Conservation (phyloP, 2,329 filamentous ascomycete species). For the Knufia petricola region DNA sequence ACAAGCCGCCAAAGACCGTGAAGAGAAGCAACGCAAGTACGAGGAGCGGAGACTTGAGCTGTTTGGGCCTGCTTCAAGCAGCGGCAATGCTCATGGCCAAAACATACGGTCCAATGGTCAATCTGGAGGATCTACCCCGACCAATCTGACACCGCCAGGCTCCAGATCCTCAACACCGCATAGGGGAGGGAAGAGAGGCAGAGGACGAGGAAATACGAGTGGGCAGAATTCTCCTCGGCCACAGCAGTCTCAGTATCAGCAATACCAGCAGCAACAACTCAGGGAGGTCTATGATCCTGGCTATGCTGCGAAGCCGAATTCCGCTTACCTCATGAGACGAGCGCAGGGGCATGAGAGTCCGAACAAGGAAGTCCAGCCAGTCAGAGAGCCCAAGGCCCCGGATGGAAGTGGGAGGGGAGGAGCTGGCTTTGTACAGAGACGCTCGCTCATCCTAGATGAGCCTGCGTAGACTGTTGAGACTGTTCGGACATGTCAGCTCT, state of each 20-base stretch:
- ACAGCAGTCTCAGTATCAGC: slow-evolving; percentile 21
- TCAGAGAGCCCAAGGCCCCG: slow-evolving; percentile 67
- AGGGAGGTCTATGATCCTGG: slow-evolving; percentile 70
- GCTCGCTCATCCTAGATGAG: background rate
- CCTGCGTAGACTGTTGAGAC: background rate
- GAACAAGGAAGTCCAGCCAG: slow-evolving; percentile 40
- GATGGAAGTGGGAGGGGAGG: slow-evolving; percentile 67
- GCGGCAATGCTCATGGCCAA: background rate
- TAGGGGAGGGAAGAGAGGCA: slow-evolving; percentile 39
- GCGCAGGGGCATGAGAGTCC: slow-evolving; percentile 24
- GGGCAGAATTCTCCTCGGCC: slow-evolving; percentile 22
- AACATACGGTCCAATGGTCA: slow-evolving; percentile 15
- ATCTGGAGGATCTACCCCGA: slow-evolving; percentile 53
- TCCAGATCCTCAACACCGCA: slow-evolving; percentile 27
- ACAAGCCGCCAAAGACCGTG: slow-evolving; percentile 67
- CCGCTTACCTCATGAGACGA: slow-evolving; percentile 37
- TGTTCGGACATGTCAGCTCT: background rate
- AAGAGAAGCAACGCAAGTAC: slow-evolving; percentile 85
- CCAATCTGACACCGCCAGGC: slow-evolving; percentile 52
- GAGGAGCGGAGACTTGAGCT: slow-evolving; percentile 81
- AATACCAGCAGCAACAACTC: slow-evolving; percentile 25
- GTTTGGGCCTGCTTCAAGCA: slow-evolving; percentile 52
- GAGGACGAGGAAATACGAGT: slow-evolving; percentile 21
- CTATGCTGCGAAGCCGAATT: slow-evolving; percentile 56
- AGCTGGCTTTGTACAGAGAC: slow-evolving; percentile 53